These are phyloP conservation scores for Durio zibethinus DNA, from an alignment of 345 rosid species.

Conservation along the genomic window DNA sequence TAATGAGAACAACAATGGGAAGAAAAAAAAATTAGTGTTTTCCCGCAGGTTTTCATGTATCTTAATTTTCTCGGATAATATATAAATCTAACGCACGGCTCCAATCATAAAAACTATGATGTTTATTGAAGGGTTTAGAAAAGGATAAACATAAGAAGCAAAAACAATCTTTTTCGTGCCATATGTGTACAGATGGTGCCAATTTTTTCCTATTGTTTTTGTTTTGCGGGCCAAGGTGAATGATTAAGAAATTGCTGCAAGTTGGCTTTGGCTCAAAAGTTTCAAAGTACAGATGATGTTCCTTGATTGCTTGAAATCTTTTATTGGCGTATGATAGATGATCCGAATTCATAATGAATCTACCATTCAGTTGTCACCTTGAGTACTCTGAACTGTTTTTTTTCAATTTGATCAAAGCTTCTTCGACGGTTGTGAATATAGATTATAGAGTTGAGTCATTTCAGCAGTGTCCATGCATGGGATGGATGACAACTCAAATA, in stretches of 20 bases:
- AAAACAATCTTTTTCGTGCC: not conserved
- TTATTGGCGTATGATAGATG: no score
- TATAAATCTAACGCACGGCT: not conserved
- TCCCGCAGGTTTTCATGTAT: not conserved
- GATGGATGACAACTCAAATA: not conserved
- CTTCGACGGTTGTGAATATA: no score
- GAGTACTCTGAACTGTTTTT: no score
- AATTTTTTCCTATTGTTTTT: not conserved
- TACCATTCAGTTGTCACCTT: no score
- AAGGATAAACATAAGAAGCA: not conserved
- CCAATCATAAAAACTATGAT: not conserved
- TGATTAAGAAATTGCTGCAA: not conserved
- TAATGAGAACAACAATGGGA: not conserved
- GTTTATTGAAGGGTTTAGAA: not conserved
- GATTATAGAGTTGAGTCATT: no score
- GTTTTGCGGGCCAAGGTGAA: not conserved
- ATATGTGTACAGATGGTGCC: not conserved
- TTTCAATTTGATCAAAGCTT: no score
- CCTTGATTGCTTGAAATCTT: not conserved
- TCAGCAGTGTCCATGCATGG: not conserved
- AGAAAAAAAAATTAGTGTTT: no score
- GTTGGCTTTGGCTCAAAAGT: not conserved
- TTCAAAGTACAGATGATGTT: not conserved
- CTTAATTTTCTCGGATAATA: not conserved
- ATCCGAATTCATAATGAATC: no score